phyloP scores from a whole-genome alignment of 2,329 filamentous ascomycete species.

The Aspergillus sp. region DNA sequence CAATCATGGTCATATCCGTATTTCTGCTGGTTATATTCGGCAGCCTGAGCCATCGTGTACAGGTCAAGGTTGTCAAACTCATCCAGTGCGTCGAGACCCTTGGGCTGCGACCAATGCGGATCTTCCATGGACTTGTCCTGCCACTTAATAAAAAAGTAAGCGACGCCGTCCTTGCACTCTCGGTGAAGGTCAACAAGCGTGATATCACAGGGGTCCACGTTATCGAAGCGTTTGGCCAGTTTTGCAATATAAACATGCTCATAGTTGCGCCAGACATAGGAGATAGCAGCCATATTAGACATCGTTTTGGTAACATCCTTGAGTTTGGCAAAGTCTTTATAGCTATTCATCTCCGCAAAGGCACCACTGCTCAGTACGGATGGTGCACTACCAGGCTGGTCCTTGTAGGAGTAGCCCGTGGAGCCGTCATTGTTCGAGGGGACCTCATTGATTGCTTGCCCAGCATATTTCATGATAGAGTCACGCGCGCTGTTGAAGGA shows the following conservation, averaged over 20 bases:
- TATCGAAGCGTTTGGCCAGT: neutral
- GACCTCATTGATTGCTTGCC: neutral
- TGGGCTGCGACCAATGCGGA: neutral
- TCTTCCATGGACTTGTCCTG: neutral
- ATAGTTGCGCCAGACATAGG: neutral
- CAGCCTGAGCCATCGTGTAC: neutral
- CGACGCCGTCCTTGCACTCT: neutral
- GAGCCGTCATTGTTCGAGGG: neutral
- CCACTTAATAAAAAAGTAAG: neutral
- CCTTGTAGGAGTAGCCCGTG: neutral
- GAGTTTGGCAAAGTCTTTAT: neutral
- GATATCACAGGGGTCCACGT: neutral
- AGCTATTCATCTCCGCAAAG: neutral
- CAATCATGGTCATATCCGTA: neutral
- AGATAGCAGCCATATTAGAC: neutral
- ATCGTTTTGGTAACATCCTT: neutral
- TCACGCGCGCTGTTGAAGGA: too few species aligned
- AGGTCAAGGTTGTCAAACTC: neutral
- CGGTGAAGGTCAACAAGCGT: neutral
- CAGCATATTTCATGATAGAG: too few species aligned
- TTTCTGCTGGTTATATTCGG: neutral
- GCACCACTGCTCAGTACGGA: neutral
- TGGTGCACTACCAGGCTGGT: neutral
- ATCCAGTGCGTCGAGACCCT: neutral
- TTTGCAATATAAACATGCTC: neutral